Conservation (phyloP, 371 early-diverging fungal genomes). For the Blakeslea trispora region DNA sequence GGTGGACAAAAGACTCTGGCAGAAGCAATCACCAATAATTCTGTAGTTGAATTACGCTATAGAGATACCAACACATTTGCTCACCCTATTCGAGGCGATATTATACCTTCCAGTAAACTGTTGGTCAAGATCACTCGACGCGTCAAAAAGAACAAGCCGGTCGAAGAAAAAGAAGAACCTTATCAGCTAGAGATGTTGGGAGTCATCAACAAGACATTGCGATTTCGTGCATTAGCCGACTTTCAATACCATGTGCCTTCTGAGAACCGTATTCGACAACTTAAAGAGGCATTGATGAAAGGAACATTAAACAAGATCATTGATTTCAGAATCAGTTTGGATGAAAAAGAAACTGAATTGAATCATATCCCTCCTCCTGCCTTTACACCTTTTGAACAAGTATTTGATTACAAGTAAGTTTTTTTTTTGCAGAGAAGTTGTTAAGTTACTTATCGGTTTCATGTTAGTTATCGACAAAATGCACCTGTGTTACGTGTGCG, state of each 20-base stretch:
- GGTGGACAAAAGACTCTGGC: slow-evolving; percentile 50
- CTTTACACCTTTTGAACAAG: slow-evolving; percentile 50
- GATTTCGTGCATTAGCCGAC: slow-evolving; percentile 65
- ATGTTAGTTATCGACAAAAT: slow-evolving; percentile 57
- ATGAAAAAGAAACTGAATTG: too few species aligned
- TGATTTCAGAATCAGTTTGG: too few species aligned
- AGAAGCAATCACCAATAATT: slow-evolving; percentile 8
- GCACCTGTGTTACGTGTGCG: slow-evolving; percentile 46
- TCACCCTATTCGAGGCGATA: slow-evolving; percentile 63
- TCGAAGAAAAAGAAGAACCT: slow-evolving; percentile 5
- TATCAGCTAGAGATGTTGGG: slow-evolving; percentile 51
- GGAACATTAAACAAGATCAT: slow-evolving; percentile 16
- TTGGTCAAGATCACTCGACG: slow-evolving; percentile 64
- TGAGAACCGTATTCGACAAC: slow-evolving; percentile 36
- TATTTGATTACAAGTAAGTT: slow-evolving; percentile 51
- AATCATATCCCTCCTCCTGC: slow-evolving; percentile 55
- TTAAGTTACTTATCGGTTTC: too few species aligned
- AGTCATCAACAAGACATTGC: slow-evolving; percentile 45
- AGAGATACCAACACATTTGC: slow-evolving; percentile 65
- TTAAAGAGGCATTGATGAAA: slow-evolving; percentile 35
- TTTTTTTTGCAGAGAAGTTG: too few species aligned
- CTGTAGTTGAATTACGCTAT: slow-evolving; percentile 49
- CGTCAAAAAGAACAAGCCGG: slow-evolving; percentile 33
- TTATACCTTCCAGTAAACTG: slow-evolving; percentile 51
- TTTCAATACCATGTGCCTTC: slow-evolving; percentile 55